Percentiles rank a stretch among this genome's conserved stretches.
These are phyloP conservation scores for Elaeis oleifera DNA, from an alignment of 202 grass and related monocot genomes.

Conservation along the genomic window DNA sequence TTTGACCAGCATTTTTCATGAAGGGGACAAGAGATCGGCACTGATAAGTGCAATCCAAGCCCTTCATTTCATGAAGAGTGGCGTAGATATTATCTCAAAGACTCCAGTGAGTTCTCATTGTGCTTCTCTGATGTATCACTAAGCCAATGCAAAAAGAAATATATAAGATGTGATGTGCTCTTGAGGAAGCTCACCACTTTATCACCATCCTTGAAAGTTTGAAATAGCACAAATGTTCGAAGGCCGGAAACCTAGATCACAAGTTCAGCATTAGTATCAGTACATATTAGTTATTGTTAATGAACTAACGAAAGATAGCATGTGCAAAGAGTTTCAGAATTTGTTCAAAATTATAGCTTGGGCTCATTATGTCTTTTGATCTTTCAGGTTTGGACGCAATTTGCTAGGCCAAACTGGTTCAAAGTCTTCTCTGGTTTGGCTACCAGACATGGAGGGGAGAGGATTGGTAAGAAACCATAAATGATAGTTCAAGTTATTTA, in stretches of 20 bases:
- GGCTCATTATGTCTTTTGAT: not conserved
- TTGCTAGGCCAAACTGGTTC: slow-evolving; percentile 55
- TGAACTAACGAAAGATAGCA: not conserved
- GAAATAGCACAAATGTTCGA: too few relatives aligned
- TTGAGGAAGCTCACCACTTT: too few relatives aligned
- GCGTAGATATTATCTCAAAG: slow-evolving; percentile 61
- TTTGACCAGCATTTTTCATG: slow-evolving; percentile 50
- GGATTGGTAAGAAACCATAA: slow-evolving; percentile 38
- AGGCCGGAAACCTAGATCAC: too few relatives aligned
- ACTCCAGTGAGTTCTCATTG: slow-evolving; percentile 32
- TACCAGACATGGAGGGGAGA: slow-evolving; percentile 43
- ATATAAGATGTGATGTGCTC: too few relatives aligned
- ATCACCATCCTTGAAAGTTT: too few relatives aligned
- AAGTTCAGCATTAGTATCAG: too few relatives aligned
- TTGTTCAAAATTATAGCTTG: not conserved
- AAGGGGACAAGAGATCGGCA: slow-evolving; percentile 57
- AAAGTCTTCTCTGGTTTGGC: slow-evolving; percentile 46
- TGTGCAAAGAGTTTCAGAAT: not conserved
- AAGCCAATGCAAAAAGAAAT: too few relatives aligned
- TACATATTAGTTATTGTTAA: too few relatives aligned
- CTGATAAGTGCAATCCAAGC: slow-evolving; percentile 59
- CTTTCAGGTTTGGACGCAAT: slow-evolving; percentile 48
- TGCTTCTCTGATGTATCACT: not conserved
- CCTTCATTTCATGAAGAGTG: slow-evolving; percentile 59
- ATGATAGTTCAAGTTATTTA: too few relatives aligned